Evolutionary conservation across 1,284 basidiomycete genomes (phyloP).

Genomic region (Apiotrichum siamense): DNA sequence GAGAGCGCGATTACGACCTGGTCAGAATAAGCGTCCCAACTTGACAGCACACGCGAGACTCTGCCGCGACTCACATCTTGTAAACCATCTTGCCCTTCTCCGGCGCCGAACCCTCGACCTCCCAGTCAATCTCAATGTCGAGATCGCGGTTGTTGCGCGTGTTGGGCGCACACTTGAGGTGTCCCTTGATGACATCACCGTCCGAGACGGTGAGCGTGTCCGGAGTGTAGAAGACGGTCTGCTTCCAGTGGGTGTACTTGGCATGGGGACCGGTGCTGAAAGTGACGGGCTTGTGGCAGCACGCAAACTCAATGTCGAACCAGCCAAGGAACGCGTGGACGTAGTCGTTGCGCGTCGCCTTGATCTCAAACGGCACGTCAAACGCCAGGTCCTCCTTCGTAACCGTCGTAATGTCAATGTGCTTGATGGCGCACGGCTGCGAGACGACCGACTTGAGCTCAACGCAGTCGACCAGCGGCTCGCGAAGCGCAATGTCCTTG

Average conservation of each 20-base stretch:
- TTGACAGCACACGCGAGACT: background rate
- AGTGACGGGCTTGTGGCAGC: slow-evolving; percentile 91
- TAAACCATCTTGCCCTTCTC: slow-evolving; percentile 45
- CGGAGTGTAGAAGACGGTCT: slow-evolving; percentile 95
- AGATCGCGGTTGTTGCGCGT: slow-evolving; percentile 84
- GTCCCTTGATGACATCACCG: slow-evolving; percentile 67
- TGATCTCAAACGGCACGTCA: slow-evolving; percentile 70
- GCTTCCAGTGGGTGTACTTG: slow-evolving; percentile 96
- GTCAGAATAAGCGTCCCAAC: slow-evolving; percentile 32
- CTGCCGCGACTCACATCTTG: slow-evolving; percentile 49
- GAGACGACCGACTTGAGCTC: slow-evolving; percentile 88
- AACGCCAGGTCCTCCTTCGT: slow-evolving; percentile 95
- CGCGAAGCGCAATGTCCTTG: slow-evolving; percentile 94
- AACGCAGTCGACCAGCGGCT: slow-evolving; percentile 97
- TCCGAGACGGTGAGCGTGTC: slow-evolving; percentile 55
- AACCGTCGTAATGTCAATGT: slow-evolving; percentile 84
- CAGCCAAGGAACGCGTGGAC: slow-evolving; percentile 99
- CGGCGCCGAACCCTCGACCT: slow-evolving; percentile 48
- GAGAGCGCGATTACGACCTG: slow-evolving; percentile 31
- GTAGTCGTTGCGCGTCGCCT: slow-evolving; percentile 85
- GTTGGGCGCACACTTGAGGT: slow-evolving; percentile 74
- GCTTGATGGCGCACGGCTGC: slow-evolving; percentile 80
- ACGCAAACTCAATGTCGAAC: slow-evolving; percentile 96
- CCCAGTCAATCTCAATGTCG: slow-evolving; percentile 76
- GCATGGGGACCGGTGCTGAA: slow-evolving; percentile 95